Evolutionary conservation across 352 stramenopile species (phyloP), one percentile per base, ranked within the genome.

Genomic region (Globisporangium nunn): DNA sequence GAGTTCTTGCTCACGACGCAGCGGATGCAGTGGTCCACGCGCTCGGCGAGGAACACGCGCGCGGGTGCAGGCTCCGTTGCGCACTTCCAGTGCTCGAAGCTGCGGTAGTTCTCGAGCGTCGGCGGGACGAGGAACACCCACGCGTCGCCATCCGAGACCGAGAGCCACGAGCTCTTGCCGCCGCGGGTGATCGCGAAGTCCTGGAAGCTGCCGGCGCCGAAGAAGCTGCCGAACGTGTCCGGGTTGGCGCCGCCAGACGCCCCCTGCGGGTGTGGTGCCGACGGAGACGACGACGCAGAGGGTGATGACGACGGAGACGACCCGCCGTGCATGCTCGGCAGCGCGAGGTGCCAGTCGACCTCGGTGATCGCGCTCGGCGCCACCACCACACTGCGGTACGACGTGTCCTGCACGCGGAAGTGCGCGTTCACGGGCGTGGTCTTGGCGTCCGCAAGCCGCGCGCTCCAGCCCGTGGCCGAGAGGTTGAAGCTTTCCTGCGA

Each of bases 1-100:
- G 70, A 69, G 0, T 64, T 66, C n/a, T 66, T 59, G 62, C 51
- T 63, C 23, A 95, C 67, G 10, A 74, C 68, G 55, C 69, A 82
- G 52, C 87, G 87, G 62, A 82, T 88, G 62, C 85, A 95, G 8
- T 81, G 76, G 43, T 88, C 76, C 41, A 88, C 73, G 39, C 67
- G 71, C 44, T 93, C 79, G 0, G 67, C 71, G 31, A 95, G 70
- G 63, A 92, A 91, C 23, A 75, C 58, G 15, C 64, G 64, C 4
- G 71, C 66, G 10, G 67, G 66, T 3, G 67, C 53, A 0, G 53
- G 68, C 14, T 80, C 73, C 33, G 61, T 10, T n/a, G 65, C 51
- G 2, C 47, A 55, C 53, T 72, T 75, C 85, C 85, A 95, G 31
- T 81, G 58, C 29, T 72, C 68, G 52, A 87, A 93, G 2, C 64